Evolutionary conservation across 441 rosid genomes (phyloP), one percentile per base, ranked within the genome.

Genomic region (Geranium incanum): DNA sequence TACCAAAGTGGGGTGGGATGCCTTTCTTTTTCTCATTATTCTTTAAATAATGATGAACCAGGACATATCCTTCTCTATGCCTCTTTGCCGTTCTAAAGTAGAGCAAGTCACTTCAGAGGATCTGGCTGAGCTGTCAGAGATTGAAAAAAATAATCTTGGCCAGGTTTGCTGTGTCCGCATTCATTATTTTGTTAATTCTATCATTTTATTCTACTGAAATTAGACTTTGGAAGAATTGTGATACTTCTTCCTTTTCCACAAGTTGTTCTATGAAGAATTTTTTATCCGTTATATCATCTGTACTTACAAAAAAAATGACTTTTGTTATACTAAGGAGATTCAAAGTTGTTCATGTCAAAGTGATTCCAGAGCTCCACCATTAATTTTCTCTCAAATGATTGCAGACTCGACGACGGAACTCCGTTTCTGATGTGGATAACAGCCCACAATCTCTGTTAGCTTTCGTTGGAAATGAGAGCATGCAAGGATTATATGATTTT

Each of bases 1-100:
- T 65, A 13, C 18, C 39, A 37, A 36, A 11, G 33, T 68, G 43
- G 3, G 64, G 13, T 65, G 18, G 74, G 21, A 75, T 59, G 36
- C 68, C 48, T 67, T 70, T 37, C 65, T 74, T 71, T 63, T 16
- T 13, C 79, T 76, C 33, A 68, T 23, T 67, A 60, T 28, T 60
- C 33, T 60, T 60, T 60, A 50, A 39, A 70, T 78, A 33, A 45
- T 76, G 15, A 73, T 69, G 37, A 37, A 48, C 66, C 36, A 89
- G 92, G 98, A 89, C 85, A 74, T 89, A 43, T 81, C 83, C 80
- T 95, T 87, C 89, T 84, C 94, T 50, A 88, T 95, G 99, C 98
- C 99, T 67, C 94, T 95, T 81, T 91, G 97, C 81, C 87, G 73
- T 75, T 87, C 91, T 74, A 84, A 93, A 79, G 86, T 88, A 67